Evolutionary conservation across 495 filamentous ascomycete species (phyloP).

Genomic region (Aspergillus egyptiacus): DNA sequence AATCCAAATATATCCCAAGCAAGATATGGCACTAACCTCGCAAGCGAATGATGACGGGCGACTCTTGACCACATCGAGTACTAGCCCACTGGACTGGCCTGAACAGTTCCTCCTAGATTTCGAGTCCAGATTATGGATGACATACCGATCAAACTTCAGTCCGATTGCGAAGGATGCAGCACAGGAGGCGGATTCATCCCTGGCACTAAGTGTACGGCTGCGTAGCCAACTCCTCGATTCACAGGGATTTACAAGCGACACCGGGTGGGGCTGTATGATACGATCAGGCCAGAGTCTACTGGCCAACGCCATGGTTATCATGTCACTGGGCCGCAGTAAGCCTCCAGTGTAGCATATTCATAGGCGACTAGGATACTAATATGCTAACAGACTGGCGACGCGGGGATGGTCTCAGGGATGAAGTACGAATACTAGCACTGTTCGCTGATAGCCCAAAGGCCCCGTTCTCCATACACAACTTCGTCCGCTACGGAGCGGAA

Average conservation of each 20-base stretch:
- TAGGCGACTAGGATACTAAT: not conserved
- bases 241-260: conserved; percentile 84
- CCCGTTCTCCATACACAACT: conserved; percentile 91
- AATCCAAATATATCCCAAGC: not conserved
- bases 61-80: conserved; percentile 17
- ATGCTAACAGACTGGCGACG: conserved; percentile 68
- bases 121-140: conserved; percentile 92
- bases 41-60: not conserved
- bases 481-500: conserved; percentile 80
- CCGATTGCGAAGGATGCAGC: conserved; percentile 75
- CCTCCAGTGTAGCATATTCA: too few relatives aligned
- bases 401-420: conserved; percentile 49
- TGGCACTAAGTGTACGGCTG: conserved; percentile 82
- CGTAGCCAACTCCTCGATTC: conserved; percentile 74
- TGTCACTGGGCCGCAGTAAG: conserved; percentile 74
- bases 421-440: conserved; percentile 67
- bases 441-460: conserved; percentile 86
- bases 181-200: conserved; percentile 57
- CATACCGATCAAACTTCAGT: conserved; percentile 84
- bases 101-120: conserved; percentile 83
- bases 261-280: conserved; percentile 99
- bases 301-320: conserved; percentile 70
- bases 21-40: not conserved
- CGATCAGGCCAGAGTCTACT: conserved; percentile 89
- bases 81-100: conserved; percentile 64